phyloP scores from a whole-genome alignment of 495 filamentous ascomycete genomes.

The Neurospora sp. region DNA sequence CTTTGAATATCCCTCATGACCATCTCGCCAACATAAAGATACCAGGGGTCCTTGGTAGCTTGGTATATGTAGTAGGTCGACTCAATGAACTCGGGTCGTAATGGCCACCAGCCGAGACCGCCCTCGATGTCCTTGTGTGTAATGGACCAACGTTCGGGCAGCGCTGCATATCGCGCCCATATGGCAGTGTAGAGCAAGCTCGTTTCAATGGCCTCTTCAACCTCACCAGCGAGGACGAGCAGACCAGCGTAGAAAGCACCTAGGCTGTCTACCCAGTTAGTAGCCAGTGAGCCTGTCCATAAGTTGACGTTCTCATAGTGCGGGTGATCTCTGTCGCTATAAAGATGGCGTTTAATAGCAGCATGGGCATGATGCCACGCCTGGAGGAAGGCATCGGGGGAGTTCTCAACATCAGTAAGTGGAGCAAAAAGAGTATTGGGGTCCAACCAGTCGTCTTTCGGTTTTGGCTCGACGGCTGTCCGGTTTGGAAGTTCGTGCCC shows the following conservation, averaged over 20 bases:
- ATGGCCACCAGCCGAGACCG: constrained; percentile 87
- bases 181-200: constrained; percentile 84
- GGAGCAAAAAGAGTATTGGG: constrained; percentile 48
- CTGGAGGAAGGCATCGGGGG: constrained; percentile 63
- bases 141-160: constrained; percentile 90
- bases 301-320: constrained; percentile 89
- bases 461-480: constrained; percentile 21
- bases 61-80: constrained; percentile 88
- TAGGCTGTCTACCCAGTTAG: constrained; percentile 91
- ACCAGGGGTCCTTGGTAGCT: constrained; percentile 94
- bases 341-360: constrained; percentile 79
- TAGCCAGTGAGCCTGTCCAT: constrained; percentile 64
- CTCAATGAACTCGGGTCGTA: constrained; percentile 92
- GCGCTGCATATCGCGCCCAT: constrained; percentile 85
- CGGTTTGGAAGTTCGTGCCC: constrained; percentile 47
- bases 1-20: constrained; percentile 76
- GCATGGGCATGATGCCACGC: constrained; percentile 81
- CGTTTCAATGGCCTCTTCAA: constrained; percentile 82
- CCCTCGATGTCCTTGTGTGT: constrained; percentile 76
- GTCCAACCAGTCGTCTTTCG: constrained; percentile 33
- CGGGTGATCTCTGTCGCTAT: constrained; percentile 61
- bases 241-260: constrained; percentile 92
- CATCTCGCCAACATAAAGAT: constrained; percentile 94
- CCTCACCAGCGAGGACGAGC: constrained; percentile 72
- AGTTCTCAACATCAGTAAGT: constrained; percentile 54